Base-by-base conservation (phyloP, 2,329 filamentous ascomycete species). In the Fusarium sp. region DNA sequence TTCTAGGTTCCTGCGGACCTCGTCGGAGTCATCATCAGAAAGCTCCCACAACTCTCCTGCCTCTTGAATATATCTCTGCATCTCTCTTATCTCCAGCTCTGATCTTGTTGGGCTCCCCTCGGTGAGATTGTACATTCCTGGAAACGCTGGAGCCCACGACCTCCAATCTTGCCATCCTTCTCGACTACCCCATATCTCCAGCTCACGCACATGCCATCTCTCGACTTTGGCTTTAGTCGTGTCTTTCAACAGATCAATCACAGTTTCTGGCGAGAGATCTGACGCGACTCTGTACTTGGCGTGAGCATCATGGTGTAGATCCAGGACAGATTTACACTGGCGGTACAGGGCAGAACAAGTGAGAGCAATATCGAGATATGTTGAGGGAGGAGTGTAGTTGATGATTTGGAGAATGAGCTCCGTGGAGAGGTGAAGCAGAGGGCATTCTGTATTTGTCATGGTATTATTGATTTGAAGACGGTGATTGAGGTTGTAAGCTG, bases 161-260 rank as follows among this genome's bases (percentile, higher is more conserved):
- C 62, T 58, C 68, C 68, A 71, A 9, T 67, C 68, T 5, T 33
- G 11, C 65, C 51, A 71, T 3, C 1, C 13, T 3, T 21, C 5
- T 17, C 68, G 68, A 10, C 35, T 66, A 2, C 68, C 68, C 68
- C 68, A 71, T 3, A 66, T 33, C 4, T 71, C 67, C 10, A 70
- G 17, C 6, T 69, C 68, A 2, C 57, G 64, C 4, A 71, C 65
- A 45, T 70, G 56, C 48, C 54, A 69, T 14, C 37, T 42, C 15
- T 54, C 46, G 6, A 71, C 31, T 4, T 9, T 29, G 4, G 47
- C 39, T 3, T 6, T 8, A 0, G 8, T 6, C 0, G 17, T 35
- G 4, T 21, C 10, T 15, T 35, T 31, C 0, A 70, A 31, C 1
- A 71, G 37, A 11, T 58, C 9, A 11, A 52, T 14, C 0, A 41